phyloP scores from a whole-genome alignment of 2,329 filamentous ascomycete genomes.

The Talaromyces sp. region DNA sequence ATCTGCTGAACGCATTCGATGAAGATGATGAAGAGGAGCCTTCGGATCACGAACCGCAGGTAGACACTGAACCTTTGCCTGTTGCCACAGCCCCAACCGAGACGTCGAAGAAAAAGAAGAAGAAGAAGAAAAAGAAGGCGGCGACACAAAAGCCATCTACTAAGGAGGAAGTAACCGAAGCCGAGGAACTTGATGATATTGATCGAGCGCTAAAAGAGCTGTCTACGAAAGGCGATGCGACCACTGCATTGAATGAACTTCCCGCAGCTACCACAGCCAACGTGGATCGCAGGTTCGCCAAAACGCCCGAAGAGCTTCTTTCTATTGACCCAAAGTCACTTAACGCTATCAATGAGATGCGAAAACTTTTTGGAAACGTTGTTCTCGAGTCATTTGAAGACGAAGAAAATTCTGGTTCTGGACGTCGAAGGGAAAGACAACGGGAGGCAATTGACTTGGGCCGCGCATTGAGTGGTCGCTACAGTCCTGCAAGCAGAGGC shows the following conservation, averaged over 20 bases:
- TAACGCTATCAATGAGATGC: conserved; percentile 89
- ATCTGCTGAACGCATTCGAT: conserved; percentile 46
- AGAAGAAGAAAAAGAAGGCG: conserved; percentile 59
- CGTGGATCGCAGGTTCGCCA: conserved; percentile 21
- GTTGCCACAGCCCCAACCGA: conserved; percentile 16
- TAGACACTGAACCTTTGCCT: conserved; percentile 21
- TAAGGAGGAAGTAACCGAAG: conserved; percentile 19
- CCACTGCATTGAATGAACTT: conserved; percentile 24
- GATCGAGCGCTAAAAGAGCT: conserved; percentile 60
- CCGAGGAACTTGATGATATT: conserved; percentile 56
- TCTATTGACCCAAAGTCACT: conserved; percentile 67
- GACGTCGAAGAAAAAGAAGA: conserved; percentile 37
- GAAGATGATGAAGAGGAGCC: conserved; percentile 22
- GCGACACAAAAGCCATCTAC: conserved; percentile 33
- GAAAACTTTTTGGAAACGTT: conserved; percentile 63
- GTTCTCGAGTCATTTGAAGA: conserved; percentile 58
- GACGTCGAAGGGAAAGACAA: conserved; percentile 54
- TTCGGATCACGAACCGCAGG: conserved; percentile 15
- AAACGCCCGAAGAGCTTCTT: conserved; percentile 50
- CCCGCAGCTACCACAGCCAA: neutral
- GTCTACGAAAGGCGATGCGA: conserved; percentile 37
- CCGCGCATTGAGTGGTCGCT: conserved; percentile 52
- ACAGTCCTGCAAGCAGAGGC: conserved; percentile 52
- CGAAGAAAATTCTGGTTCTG: conserved; percentile 33
- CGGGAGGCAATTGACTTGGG: conserved; percentile 47